Evolutionary conservation across 2,329 filamentous ascomycete genomes (phyloP).

Genomic region (Pseudogymnoascus sp.): DNA sequence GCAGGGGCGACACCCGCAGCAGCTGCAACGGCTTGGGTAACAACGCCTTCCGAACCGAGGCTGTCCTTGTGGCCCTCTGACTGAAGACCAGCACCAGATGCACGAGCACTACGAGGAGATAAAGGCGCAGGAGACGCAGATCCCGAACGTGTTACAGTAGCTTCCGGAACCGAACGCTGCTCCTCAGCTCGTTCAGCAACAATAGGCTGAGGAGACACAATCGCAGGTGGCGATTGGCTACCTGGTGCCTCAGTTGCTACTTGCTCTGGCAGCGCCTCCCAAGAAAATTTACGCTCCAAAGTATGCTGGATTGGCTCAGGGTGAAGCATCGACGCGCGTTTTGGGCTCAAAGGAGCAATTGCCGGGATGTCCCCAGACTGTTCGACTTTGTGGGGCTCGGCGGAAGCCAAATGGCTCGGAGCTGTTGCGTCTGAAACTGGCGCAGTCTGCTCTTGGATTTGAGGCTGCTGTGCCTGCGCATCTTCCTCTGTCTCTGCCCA

Average conservation of each 20-base stretch:
- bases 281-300: slow-evolving; percentile 32
- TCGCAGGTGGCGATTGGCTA: neutral
- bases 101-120: neutral
- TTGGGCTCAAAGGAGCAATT: slow-evolving; percentile 19
- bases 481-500: slow-evolving; percentile 45
- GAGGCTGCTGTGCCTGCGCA: slow-evolving; percentile 8
- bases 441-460: neutral
- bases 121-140: slow-evolving; percentile 1
- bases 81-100: neutral
- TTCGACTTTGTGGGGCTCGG: neutral
- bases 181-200: neutral
- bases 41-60: neutral
- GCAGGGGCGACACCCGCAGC: neutral
- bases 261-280: slow-evolving; percentile 31
- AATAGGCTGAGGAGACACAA: neutral
- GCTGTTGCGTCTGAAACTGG: neutral
- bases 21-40: neutral
- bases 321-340: neutral
- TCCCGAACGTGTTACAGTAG: neutral
- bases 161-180: neutral
- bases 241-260: neutral
- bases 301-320: slow-evolving; percentile 12
- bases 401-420: neutral
- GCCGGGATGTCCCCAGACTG: slow-evolving; percentile 8
- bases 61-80: neutral